These are phyloP conservation scores for Neurospora tetraspora DNA, from an alignment of 495 filamentous ascomycete species.

Conservation along the genomic window DNA sequence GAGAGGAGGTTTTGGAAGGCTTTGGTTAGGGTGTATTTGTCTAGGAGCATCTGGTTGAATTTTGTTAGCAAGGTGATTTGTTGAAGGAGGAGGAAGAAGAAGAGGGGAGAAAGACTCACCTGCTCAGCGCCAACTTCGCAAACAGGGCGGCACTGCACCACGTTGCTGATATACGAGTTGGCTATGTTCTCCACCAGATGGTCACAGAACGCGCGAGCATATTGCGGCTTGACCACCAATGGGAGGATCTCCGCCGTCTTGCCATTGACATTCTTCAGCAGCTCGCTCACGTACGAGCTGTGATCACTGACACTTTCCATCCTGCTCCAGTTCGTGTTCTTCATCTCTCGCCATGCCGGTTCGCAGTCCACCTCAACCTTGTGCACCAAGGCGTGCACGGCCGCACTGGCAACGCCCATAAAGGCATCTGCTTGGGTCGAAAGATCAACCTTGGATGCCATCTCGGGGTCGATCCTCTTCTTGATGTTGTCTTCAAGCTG, in stretches of 20 bases:
- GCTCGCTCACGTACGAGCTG: slow-evolving; percentile 78
- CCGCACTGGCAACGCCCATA: slow-evolving; percentile 86
- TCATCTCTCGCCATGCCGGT: slow-evolving; percentile 91
- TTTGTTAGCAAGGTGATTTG: not conserved
- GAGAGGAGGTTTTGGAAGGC: slow-evolving; percentile 59
- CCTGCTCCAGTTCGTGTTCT: slow-evolving; percentile 88
- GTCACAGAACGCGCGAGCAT: slow-evolving; percentile 89
- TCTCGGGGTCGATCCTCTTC: slow-evolving; percentile 67
- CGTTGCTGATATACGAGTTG: slow-evolving; percentile 66
- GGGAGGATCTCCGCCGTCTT: slow-evolving; percentile 63
- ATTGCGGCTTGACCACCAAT: slow-evolving; percentile 82
- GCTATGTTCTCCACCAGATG: slow-evolving; percentile 81
- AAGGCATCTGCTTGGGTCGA: slow-evolving; percentile 91
- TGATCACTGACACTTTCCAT: slow-evolving; percentile 94
- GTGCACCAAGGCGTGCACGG: slow-evolving; percentile 72
- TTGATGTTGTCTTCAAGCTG: slow-evolving; percentile 94
- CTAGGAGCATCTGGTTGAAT: slow-evolving; percentile 64
- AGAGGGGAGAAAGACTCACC: slow-evolving; percentile 28
- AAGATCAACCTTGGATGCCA: slow-evolving; percentile 68
- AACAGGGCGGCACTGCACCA: slow-evolving; percentile 82
- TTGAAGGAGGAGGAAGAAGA: not conserved
- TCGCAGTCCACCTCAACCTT: slow-evolving; percentile 76
- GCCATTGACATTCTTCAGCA: slow-evolving; percentile 60
- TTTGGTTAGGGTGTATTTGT: slow-evolving; percentile 85
- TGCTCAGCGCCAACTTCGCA: slow-evolving; percentile 95